These are phyloP conservation scores for Ascomycota sp. DNA, from an alignment of 2,329 filamentous ascomycete species.

Conservation along the genomic window DNA sequence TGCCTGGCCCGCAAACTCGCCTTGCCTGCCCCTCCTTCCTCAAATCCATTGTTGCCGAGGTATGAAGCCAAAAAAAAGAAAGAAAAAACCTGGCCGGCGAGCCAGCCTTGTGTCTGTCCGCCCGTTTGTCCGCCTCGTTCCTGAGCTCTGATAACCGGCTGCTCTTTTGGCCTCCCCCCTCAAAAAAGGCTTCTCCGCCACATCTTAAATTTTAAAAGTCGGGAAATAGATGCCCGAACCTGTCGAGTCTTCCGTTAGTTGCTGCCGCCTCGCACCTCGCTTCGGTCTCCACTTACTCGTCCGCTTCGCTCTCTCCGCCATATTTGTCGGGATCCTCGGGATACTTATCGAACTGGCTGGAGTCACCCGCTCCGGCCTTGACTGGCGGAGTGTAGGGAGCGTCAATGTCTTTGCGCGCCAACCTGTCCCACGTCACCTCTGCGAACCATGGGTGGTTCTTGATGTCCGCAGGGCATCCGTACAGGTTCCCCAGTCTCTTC, in stretches of 20 bases:
- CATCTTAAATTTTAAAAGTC: slow-evolving; percentile 41
- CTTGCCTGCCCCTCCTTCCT: too few relatives aligned
- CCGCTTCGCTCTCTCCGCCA: slow-evolving; percentile 47
- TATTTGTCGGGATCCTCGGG: slow-evolving; percentile 93
- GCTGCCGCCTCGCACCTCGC: too few relatives aligned
- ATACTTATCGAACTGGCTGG: slow-evolving; percentile 95
- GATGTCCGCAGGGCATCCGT: slow-evolving; percentile 75
- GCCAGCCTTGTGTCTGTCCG: neutral
- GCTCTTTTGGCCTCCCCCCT: neutral
- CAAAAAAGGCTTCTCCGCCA: neutral
- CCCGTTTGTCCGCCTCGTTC: neutral
- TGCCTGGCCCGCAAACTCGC: too few relatives aligned
- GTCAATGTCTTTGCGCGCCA: slow-evolving; percentile 92
- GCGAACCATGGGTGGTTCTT: slow-evolving; percentile 94
- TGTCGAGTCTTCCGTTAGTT: slow-evolving; percentile 13
- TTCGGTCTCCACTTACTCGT: slow-evolving; percentile 49
- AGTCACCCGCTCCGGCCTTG: slow-evolving; percentile 80
- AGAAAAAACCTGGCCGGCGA: neutral
- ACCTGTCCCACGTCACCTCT: slow-evolving; percentile 91
- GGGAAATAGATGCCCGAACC: slow-evolving; percentile 53
- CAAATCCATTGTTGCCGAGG: neutral
- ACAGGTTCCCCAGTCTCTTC: slow-evolving; percentile 84
- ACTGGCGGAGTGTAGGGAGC: slow-evolving; percentile 94
- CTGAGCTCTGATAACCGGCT: neutral
- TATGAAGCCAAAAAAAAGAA: neutral